Percentiles rank a stretch among this genome's conserved stretches.
phyloP scores from a whole-genome alignment of 2,329 filamentous ascomycete species.

The Xylariomycetidae sp. region DNA sequence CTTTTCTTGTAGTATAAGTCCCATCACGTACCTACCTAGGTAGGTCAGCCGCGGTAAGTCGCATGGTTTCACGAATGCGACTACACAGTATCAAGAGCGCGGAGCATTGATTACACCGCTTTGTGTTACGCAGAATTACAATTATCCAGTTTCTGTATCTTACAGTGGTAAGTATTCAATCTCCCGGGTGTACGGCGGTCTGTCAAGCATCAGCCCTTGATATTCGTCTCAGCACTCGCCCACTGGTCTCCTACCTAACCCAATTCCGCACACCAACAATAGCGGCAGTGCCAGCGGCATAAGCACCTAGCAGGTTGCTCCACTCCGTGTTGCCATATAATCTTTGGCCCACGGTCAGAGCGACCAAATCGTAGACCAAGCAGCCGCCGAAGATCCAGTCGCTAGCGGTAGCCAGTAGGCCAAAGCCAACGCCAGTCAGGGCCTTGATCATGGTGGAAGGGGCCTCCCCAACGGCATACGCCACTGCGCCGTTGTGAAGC shows the following conservation, averaged over 20 bases:
- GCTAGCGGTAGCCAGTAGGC: slow-evolving; percentile 38
- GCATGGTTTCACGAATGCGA: no score
- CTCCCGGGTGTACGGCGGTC: slow-evolving; percentile 8
- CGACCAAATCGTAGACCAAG: slow-evolving; percentile 52
- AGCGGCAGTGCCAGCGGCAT: slow-evolving; percentile 44
- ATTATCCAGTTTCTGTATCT: no score
- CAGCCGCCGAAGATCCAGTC: slow-evolving; percentile 58
- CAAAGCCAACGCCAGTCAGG: slow-evolving; percentile 48
- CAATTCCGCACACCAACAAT: slow-evolving; percentile 48
- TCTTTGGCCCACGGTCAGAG: slow-evolving; percentile 46
- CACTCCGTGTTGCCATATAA: slow-evolving; percentile 36
- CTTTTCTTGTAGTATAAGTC: no score
- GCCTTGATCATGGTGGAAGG: slow-evolving; percentile 42
- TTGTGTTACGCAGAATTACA: no score
- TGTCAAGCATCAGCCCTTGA: slow-evolving; percentile 1
- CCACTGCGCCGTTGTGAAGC: slow-evolving; percentile 51
- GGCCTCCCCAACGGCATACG: slow-evolving; percentile 44
- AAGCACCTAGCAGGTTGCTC: slow-evolving; percentile 44
- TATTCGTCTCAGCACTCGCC: slow-evolving; percentile 15
- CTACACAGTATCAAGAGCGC: no score
- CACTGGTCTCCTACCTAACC: slow-evolving; percentile 36
- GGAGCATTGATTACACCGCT: no score
- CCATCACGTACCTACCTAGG: no score
- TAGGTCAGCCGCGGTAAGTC: no score
- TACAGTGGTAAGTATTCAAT: slow-evolving; percentile 5